Percentiles rank a stretch among this genome's conserved stretches.
Evolutionary conservation across 495 filamentous ascomycete species (phyloP).

Genomic region (Aspergillus baeticus): DNA sequence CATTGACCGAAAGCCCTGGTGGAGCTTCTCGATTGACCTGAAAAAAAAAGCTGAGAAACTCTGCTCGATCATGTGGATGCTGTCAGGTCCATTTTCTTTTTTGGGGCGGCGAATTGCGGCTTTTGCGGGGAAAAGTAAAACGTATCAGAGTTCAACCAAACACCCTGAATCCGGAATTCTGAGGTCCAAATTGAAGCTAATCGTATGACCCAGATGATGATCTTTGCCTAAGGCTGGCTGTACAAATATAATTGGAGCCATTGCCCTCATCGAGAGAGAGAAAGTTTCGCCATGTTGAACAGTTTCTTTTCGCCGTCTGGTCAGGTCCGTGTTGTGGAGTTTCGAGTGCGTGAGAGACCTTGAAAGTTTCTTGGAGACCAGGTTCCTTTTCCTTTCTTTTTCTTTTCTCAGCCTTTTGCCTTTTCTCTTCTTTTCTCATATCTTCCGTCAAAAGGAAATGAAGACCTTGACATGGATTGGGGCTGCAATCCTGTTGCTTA

Average conservation of each 20-base stretch:
- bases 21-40: slow-evolving; percentile 20
- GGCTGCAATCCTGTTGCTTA: slow-evolving; percentile 36
- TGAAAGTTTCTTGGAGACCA: slow-evolving; percentile 20
- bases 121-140: slow-evolving; percentile 29
- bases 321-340: slow-evolving; percentile 15
- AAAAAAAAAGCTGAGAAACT: slow-evolving; percentile 21
- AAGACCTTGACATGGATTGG: slow-evolving; percentile 36
- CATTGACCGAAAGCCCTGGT: slow-evolving; percentile 18
- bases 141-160: slow-evolving; percentile 28
- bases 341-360: slow-evolving; percentile 10
- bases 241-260: slow-evolving; percentile 23
- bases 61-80: slow-evolving; percentile 32
- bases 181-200: slow-evolving; percentile 23
- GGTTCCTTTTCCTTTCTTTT: slow-evolving; percentile 15
- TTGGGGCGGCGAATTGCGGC: slow-evolving; percentile 33
- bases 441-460: slow-evolving; percentile 25
- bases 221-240: slow-evolving; percentile 18
- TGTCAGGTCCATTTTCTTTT: slow-evolving; percentile 28
- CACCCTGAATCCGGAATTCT: slow-evolving; percentile 24
- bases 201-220: slow-evolving; percentile 29
- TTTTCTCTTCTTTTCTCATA: slow-evolving; percentile 7
- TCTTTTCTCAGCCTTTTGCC: slow-evolving; percentile 10
- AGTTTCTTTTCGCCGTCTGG: slow-evolving; percentile 12
- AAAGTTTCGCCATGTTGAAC: slow-evolving; percentile 21
- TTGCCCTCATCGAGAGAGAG: slow-evolving; percentile 18